A percentile compares a stretch with the other conserved stretches of the same genome.
These are phyloP conservation scores for Mycothermus thermophilus DNA, from an alignment of 495 filamentous ascomycete species.

Conservation along the genomic window DNA sequence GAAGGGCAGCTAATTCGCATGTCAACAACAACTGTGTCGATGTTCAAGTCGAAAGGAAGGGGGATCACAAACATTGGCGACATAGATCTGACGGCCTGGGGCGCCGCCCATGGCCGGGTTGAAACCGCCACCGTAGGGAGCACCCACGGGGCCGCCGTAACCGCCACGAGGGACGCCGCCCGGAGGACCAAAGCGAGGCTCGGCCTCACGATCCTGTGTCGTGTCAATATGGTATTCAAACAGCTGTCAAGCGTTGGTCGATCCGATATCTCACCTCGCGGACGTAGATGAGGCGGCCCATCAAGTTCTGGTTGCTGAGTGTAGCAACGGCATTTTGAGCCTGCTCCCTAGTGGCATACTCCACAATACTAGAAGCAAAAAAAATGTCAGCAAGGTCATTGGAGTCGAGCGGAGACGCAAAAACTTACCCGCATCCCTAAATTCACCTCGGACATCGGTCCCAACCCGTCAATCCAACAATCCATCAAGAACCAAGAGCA, in stretches of 20 bases:
- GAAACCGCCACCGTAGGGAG: slow-evolving; percentile 23
- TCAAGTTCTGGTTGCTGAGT: slow-evolving; percentile 96
- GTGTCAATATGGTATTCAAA: slow-evolving; percentile 9
- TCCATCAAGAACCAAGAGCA: slow-evolving; percentile 69
- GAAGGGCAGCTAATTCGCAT: slow-evolving; percentile 68
- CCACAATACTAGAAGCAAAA: slow-evolving; percentile 92
- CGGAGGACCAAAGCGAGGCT: slow-evolving; percentile 76
- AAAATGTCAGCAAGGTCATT: slow-evolving; percentile 6
- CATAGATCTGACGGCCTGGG: slow-evolving; percentile 74
- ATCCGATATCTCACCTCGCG: slow-evolving; percentile 62
- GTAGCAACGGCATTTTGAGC: slow-evolving; percentile 93
- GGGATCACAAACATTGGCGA: slow-evolving; percentile 80
- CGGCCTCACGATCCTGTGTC: slow-evolving; percentile 77
- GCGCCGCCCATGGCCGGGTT: slow-evolving; percentile 36
- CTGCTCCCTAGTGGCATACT: slow-evolving; percentile 99
- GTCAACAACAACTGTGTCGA: slow-evolving; percentile 25
- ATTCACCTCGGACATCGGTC: slow-evolving; percentile 71
- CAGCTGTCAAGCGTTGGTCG: neutral
- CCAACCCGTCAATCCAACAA: slow-evolving; percentile 99
- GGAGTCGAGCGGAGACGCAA: neutral
- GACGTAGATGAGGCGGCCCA: slow-evolving; percentile 96
- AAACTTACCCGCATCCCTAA: slow-evolving; percentile 99
- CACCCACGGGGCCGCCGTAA: slow-evolving; percentile 40
- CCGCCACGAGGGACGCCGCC: slow-evolving; percentile 45
- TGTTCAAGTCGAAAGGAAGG: slow-evolving; percentile 7